Conservation (phyloP, 2,329 filamentous ascomycete genomes). For the Polychaeton citri region DNA sequence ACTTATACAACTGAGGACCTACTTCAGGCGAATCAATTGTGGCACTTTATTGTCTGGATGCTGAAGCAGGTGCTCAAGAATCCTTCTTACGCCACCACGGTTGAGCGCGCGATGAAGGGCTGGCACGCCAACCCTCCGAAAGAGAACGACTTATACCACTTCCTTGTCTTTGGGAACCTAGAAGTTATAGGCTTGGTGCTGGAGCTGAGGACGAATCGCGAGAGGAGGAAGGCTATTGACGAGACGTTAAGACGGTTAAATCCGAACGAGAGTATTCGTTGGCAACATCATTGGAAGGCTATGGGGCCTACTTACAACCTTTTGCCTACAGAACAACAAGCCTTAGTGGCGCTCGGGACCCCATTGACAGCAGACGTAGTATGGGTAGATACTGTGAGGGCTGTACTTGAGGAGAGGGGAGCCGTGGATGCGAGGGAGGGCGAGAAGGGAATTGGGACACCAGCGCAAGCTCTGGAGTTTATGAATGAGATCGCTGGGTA, state of each 20-base stretch:
- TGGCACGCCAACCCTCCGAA: not conserved
- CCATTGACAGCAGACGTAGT: too few species aligned
- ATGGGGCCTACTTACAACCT: not conserved
- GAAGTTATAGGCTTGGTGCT: too few species aligned
- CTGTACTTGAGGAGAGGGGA: too few species aligned
- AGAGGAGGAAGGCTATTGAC: too few species aligned
- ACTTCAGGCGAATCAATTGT: constrained; percentile 1
- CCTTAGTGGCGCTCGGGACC: not conserved
- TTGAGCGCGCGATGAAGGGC: not conserved
- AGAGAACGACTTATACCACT: not conserved
- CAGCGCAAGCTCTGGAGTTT: constrained; percentile 2
- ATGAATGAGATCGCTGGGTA: constrained; percentile 3
- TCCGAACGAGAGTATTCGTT: not conserved
- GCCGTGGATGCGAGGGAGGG: too few species aligned
- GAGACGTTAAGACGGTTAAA: too few species aligned
- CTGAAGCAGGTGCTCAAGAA: constrained; percentile 1
- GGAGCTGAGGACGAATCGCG: too few species aligned
- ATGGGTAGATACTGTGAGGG: too few species aligned
- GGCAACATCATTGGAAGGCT: not conserved
- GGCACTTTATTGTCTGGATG: constrained; percentile 2
- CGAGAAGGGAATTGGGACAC: constrained; percentile 1
- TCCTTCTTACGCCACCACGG: not conserved
- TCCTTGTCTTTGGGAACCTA: not conserved
- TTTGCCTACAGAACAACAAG: not conserved
- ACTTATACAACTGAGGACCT: constrained; percentile 1